Percentiles rank a stretch among this genome's conserved stretches.
Evolutionary conservation across 805 yeast genomes (phyloP).

Genomic region (Candida saitoana): DNA sequence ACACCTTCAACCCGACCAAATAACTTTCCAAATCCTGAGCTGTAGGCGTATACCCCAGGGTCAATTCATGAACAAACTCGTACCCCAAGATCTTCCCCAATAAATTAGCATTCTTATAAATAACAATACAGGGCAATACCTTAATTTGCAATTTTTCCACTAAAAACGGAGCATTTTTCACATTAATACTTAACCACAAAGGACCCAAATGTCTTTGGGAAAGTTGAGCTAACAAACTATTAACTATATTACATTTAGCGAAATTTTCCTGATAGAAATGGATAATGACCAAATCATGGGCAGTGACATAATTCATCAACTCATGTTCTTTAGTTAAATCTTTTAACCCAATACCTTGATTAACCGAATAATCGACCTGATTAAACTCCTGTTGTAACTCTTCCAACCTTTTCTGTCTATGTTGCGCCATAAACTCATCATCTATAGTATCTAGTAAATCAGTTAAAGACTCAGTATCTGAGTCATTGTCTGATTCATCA

Average conservation of each 20-base stretch:
- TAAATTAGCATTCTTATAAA: constrained; percentile 60
- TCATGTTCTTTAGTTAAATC: constrained; percentile 50
- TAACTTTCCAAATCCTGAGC: constrained; percentile 43
- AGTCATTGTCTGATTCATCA: constrained; percentile 30
- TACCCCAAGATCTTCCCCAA: constrained; percentile 63
- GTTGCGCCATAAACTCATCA: constrained; percentile 41
- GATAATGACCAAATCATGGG: constrained; percentile 42
- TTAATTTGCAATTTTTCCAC: constrained; percentile 59
- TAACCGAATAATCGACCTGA: constrained; percentile 25
- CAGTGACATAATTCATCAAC: constrained; percentile 49
- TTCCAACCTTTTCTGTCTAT: constrained; percentile 61
- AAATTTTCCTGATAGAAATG: constrained; percentile 65
- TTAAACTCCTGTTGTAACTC: constrained; percentile 47
- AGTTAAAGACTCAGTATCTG: constrained; percentile 39
- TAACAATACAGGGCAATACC: constrained; percentile 66
- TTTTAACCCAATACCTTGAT: constrained; percentile 32
- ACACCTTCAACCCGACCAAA: constrained; percentile 13
- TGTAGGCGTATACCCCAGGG: constrained; percentile 16
- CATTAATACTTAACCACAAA: constrained; percentile 52
- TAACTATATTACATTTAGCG: constrained; percentile 57
- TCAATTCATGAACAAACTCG: constrained; percentile 45
- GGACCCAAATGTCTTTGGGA: constrained; percentile 58
- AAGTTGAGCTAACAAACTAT: constrained; percentile 37
- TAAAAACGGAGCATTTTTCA: constrained; percentile 66
- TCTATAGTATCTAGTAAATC: constrained; percentile 44